These are phyloP conservation scores for Exserohilum rostratum DNA, from an alignment of 2,329 filamentous ascomycete genomes.

Conservation along the genomic window DNA sequence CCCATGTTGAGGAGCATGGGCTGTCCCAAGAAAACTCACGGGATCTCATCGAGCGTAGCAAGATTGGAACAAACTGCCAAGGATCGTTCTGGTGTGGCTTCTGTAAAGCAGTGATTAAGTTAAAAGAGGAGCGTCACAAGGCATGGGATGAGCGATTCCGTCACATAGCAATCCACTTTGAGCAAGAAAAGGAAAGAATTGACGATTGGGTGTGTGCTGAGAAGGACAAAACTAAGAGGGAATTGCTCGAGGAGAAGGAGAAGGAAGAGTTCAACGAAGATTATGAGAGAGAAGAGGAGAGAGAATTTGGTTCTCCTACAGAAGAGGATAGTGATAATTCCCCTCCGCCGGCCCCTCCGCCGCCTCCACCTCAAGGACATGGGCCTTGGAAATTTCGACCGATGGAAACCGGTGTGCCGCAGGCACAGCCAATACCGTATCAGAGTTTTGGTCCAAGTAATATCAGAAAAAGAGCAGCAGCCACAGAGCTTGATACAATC, in stretches of 20 bases:
- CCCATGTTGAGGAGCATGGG: slow-evolving; percentile 65
- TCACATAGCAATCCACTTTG: slow-evolving; percentile 78
- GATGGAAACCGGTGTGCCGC: not conserved
- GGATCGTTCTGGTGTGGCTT: slow-evolving; percentile 87
- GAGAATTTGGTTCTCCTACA: slow-evolving; percentile 11
- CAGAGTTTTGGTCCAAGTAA: not conserved
- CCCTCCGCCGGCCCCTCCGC: not conserved
- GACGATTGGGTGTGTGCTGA: slow-evolving; percentile 61
- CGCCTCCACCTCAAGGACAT: not conserved
- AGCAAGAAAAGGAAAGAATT: slow-evolving; percentile 60
- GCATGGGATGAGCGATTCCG: slow-evolving; percentile 68
- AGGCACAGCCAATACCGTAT: slow-evolving; percentile 1
- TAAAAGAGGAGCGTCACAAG: slow-evolving; percentile 57
- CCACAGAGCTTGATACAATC: not conserved
- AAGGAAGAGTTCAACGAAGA: slow-evolving; percentile 28
- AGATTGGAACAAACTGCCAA: slow-evolving; percentile 69
- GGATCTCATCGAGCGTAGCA: slow-evolving; percentile 58
- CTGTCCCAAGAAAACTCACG: slow-evolving; percentile 34
- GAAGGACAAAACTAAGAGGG: slow-evolving; percentile 43
- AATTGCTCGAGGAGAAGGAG: slow-evolving; percentile 28
- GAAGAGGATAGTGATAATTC: slow-evolving; percentile 3
- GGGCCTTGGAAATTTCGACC: not conserved
- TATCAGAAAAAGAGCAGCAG: not conserved
- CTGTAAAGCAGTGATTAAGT: slow-evolving; percentile 64
- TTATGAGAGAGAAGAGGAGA: slow-evolving; percentile 12